Base-by-base conservation (phyloP, 208 protist species). In the Blechomonas ayalai region DNA sequence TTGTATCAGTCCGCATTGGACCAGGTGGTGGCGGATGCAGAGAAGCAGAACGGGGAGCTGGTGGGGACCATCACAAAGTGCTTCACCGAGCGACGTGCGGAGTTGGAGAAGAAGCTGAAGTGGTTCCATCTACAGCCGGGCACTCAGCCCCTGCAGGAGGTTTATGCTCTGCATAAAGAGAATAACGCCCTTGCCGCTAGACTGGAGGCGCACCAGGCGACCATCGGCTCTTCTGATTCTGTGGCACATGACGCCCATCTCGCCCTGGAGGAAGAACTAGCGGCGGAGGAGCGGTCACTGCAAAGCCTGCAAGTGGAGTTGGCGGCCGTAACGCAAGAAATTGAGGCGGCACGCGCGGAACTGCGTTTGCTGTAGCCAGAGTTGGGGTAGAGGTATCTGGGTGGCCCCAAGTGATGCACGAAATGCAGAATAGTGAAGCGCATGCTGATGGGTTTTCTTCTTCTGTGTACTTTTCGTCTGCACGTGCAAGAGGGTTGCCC, bases 91-190 rank as follows among this genome's bases (percentile, higher is more conserved):
- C 61, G 57, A 28, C 36, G 39, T 18, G 27, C 15, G 3, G 70
- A 78, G 43, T 22, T 43, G 37, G 18, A 59, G n/a, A 81, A 81
- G 38, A 73, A 74, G 41, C 28, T 73, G 51, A 46, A 52, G 29
- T 81, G 72, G 72, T 59, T 81, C 18, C 27, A 45, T 19, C 61
- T 63, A 37, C 72, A 81, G 52, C 47, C 51, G 2, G 61, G 66
- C 35, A 52, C 76, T 19, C 34, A 43, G 20, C 59, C 67, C 24
- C 54, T 90, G 8, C 29, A 33, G 39, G 55, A 74, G 10, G 51
- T 81, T 24, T 56, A 59, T 28, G 29, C 28, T 0, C 34, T 56
- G 31, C 39, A 64, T 32, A 19, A 43, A 26, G 52, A 54, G 20
- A 78, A 55, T 9, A 39, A 60, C 24, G 23, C 42, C 0, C 23